A percentile compares a stretch with the other conserved stretches of the same genome.
Conservation (phyloP, 768 basidiomycete genomes). For the Scleroderma citrinum region DNA sequence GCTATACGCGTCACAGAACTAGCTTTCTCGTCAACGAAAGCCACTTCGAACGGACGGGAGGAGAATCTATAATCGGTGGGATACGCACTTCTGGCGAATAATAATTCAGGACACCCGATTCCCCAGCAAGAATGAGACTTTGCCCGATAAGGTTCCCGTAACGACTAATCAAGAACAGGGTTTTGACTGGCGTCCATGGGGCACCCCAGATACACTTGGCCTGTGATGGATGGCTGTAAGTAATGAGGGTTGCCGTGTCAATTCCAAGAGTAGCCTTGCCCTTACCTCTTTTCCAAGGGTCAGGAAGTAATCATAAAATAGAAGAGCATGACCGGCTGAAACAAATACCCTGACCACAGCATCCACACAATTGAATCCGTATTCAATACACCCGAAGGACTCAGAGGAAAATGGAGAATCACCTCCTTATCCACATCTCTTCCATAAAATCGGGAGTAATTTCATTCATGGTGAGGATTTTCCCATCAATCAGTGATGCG, state of each 20-base stretch:
- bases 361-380: background rate
- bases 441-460: background rate
- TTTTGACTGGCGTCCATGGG: conserved; percentile 9
- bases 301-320: conserved; percentile 13
- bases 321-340: conserved; percentile 5
- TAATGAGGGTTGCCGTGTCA: background rate
- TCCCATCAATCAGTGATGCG: background rate
- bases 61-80: background rate
- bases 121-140: conserved; percentile 3
- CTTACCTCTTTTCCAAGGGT: conserved; percentile 13
- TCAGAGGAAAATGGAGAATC: background rate
- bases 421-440: conserved; percentile 4
- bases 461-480: background rate
- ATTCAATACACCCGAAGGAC: background rate
- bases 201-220: conserved; percentile 12
- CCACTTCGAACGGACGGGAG: background rate
- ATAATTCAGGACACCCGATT: conserved; percentile 2
- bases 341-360: conserved; percentile 4
- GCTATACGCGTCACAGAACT: background rate
- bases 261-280: background rate
- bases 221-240: background rate
- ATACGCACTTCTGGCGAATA: background rate
- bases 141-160: conserved; percentile 14
- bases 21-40: background rate
- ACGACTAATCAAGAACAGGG: conserved; percentile 10